Base-by-base conservation (phyloP, 164 flowering plant species). In the Chimonanthus praecox region DNA sequence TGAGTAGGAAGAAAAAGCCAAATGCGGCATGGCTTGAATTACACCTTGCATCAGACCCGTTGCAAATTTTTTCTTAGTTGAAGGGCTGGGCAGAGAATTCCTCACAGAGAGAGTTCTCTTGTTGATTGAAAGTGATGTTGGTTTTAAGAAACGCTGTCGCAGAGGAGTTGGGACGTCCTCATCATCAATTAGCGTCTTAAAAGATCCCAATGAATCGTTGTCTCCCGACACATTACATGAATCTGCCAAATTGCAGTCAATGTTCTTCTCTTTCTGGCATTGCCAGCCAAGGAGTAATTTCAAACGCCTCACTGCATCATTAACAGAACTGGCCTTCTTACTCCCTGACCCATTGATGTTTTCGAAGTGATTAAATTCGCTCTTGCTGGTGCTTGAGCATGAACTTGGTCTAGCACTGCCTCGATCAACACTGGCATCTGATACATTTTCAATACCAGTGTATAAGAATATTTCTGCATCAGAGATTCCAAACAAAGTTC, bases 401-500 rank as follows among this genome's bases (percentile, higher is more conserved):
- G 85, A 49, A 64, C 85, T 84, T 48, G 67, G 65, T 61, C 83
- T 85, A 3, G 67, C 74, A 78, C 83, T 82, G 21, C 74, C 80
- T 5, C 68, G 79, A 54, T 83, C 85, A 20, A 73, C 78, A 67
- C 71, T 62, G 10, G 70, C 64, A 47, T 80, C 83, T 7, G 83
- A 87, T 48, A 77, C 83, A 71, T 81, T 84, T 15, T 85, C 95
- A 49, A 79, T 81, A 6, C 88, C 88, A 0, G 90, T 80, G 75
- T 83, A 87, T 74, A 88, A 73, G 77, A 89, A 79, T 45, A 94
- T 87, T 78, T 94, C 97, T 4, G 90, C 83, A 80, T 94, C 99
- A n/a, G 95, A 85, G 33, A 94, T 81, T 73, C 88, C 77, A 71
- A 94, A 94, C 46, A 87, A 92, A 78, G 94, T 89, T 58, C 99